Evolutionary conservation across 768 basidiomycete genomes (phyloP).

Genomic region (Podaxis rugospora): DNA sequence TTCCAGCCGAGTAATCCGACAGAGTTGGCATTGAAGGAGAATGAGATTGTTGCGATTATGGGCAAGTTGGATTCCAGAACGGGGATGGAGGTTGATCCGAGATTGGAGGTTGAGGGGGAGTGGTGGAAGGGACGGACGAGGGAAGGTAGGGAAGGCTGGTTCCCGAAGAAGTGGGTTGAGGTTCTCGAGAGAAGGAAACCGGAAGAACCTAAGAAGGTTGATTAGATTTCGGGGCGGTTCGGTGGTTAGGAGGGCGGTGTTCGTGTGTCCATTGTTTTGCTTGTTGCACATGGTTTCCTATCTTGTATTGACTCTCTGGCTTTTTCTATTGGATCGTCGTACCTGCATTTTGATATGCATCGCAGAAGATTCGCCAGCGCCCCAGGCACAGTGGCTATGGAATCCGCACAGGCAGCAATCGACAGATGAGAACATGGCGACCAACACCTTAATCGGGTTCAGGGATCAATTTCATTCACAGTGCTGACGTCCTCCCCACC

Average conservation of each 20-base stretch:
- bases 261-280: neutral
- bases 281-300: neutral
- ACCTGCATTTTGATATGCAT: neutral
- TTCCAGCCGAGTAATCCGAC: slow-evolving; percentile 69
- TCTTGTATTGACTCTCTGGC: neutral
- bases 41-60: slow-evolving; percentile 90
- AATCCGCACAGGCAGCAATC: too few species aligned
- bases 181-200: slow-evolving; percentile 45
- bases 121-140: slow-evolving; percentile 95
- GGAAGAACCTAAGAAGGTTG: slow-evolving; percentile 18
- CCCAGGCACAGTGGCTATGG: neutral
- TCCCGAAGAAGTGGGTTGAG: slow-evolving; percentile 85
- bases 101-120: slow-evolving; percentile 56
- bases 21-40: slow-evolving; percentile 74
- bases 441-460: too few species aligned
- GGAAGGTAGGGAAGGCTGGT: slow-evolving; percentile 90
- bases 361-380: neutral
- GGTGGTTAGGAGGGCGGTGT: neutral
- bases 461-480: too few species aligned
- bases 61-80: slow-evolving; percentile 67
- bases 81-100: slow-evolving; percentile 60
- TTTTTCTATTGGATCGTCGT: neutral
- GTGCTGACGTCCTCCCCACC: too few species aligned
- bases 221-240: neutral
- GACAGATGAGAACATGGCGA: too few species aligned